Percentiles rank a stretch among this genome's conserved stretches.
These are phyloP conservation scores for Pholiota molesta DNA, from an alignment of 768 basidiomycete genomes.

Conservation along the genomic window DNA sequence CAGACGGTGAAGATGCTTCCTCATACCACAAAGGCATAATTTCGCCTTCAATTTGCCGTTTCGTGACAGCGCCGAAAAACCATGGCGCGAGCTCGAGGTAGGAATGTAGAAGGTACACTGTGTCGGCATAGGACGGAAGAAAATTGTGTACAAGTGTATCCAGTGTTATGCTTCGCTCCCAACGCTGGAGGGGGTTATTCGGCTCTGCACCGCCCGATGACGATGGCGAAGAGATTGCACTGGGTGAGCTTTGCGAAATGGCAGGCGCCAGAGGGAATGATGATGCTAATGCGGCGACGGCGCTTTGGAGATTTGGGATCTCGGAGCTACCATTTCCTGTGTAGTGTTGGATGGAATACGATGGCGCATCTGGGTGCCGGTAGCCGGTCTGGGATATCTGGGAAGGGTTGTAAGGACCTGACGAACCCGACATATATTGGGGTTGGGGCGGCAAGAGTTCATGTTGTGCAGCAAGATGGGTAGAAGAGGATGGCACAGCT, in stretches of 20 bases:
- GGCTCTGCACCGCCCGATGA: constrained; percentile 15
- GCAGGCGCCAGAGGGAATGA: constrained; percentile 54
- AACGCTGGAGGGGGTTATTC: constrained; percentile 33
- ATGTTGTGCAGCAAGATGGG: background rate
- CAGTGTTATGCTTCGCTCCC: constrained; percentile 15
- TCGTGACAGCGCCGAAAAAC: constrained; percentile 76
- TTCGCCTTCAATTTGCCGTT: constrained; percentile 64
- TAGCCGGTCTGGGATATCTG: constrained; percentile 8
- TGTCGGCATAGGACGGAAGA: constrained; percentile 63
- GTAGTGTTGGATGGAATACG: too few relatives aligned
- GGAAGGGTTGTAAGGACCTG: constrained; percentile 8
- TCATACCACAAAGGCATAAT: constrained; percentile 66
- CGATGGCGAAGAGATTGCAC: constrained; percentile 32
- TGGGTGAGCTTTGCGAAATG: constrained; percentile 27
- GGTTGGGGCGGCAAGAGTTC: constrained; percentile 15
- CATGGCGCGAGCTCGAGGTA: constrained; percentile 81
- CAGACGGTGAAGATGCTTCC: constrained; percentile 38
- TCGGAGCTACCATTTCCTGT: background rate
- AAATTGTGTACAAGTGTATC: constrained; percentile 33
- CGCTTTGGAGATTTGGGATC: constrained; percentile 19
- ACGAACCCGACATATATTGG: constrained; percentile 9
- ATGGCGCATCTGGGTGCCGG: too few relatives aligned
- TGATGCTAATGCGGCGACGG: constrained; percentile 30
- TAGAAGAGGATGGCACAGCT: background rate
- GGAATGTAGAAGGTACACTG: constrained; percentile 59